Evolutionary conservation across 2,329 filamentous ascomycete species (phyloP), one percentile per base, ranked within the genome.

Genomic region (Trichoderma sp.): DNA sequence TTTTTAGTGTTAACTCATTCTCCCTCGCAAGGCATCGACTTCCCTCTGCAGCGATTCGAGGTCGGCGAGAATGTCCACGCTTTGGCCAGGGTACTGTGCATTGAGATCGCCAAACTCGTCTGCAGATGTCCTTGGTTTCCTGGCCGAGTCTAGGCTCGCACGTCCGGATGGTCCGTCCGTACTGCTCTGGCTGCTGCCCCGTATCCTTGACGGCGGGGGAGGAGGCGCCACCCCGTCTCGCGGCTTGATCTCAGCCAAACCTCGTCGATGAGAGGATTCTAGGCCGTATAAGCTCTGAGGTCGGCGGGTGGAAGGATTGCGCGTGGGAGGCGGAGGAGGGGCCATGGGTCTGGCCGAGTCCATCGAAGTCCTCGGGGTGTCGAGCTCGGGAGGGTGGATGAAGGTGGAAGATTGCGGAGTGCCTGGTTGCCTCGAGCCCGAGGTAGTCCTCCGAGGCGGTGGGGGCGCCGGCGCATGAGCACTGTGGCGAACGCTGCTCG

Each of bases 21-120:
- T 66, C 26, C 81, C 81, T 67, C 81, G 77, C 58, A 92, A 77
- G 4, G 88, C 91, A 81, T 95, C 92, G 51, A 95, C 92, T 77
- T 95, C 93, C 77, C 87, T 87, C 81, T 93, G 92, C 74, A 95
- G 81, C 26, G 90, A 89, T 61, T 89, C 87, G 70, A 95, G 81
- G 78, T 95, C 92, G 1, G 91, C 91, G 75, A 95, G 80, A 72
- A 95, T 93, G 77, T 92, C 88, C 56, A 82, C 74, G 71, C 83
- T 78, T 77, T 84, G 78, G 75, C 81, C 79, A 21, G 76, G 43
- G 71, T 74, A 72, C 28, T 74, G 72, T 57, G 73, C 75, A 8
- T 71, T 32, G 3, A 67, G 24, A 24, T 36, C 36, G 21, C 51
- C 47, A 14, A 47, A 65, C 18, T 53, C 71, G 28, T 63, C 58